Conservation (phyloP, 2,329 filamentous ascomycete species). For the Mollisiaceae sp. region DNA sequence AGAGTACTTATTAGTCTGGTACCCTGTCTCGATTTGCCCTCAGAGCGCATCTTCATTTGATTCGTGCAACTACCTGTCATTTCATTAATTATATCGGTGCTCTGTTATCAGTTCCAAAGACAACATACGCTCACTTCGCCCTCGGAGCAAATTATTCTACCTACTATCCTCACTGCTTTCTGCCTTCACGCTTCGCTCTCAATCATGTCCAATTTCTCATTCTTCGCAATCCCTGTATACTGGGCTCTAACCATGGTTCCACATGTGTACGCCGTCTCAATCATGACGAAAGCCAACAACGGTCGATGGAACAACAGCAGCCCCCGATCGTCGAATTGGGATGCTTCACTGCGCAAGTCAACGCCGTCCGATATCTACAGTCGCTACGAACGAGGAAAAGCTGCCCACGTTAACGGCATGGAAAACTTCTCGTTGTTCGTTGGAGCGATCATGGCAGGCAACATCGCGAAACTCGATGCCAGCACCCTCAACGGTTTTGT, state of each 20-base stretch:
- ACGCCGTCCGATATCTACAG: conserved; percentile 46
- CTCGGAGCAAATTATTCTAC: background rate
- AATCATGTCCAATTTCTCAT: conserved; percentile 11
- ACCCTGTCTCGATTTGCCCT: background rate
- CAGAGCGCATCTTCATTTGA: background rate
- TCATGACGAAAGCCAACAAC: conserved; percentile 35
- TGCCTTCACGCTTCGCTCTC: background rate
- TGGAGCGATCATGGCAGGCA: conserved; percentile 49
- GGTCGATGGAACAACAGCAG: conserved; percentile 51
- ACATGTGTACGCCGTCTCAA: conserved; percentile 45
- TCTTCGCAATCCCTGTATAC: conserved; percentile 50
- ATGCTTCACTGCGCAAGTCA: conserved; percentile 45
- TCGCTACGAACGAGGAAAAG: conserved; percentile 50
- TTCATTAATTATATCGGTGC: background rate
- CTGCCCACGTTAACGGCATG: conserved; percentile 52
- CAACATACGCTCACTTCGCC: background rate
- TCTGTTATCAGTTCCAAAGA: background rate
- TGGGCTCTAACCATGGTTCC: conserved; percentile 49
- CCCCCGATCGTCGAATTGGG: conserved; percentile 45
- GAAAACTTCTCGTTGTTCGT: conserved; percentile 53
- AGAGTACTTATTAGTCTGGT: background rate
- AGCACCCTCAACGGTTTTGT: conserved; percentile 30
- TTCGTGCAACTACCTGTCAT: background rate
- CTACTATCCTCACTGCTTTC: background rate
- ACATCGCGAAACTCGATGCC: conserved; percentile 45